A percentile compares a stretch with the other conserved stretches of the same genome.
phyloP scores from a whole-genome alignment of 2,329 filamentous ascomycete genomes.

The Teratosphaeriaceae sp. region DNA sequence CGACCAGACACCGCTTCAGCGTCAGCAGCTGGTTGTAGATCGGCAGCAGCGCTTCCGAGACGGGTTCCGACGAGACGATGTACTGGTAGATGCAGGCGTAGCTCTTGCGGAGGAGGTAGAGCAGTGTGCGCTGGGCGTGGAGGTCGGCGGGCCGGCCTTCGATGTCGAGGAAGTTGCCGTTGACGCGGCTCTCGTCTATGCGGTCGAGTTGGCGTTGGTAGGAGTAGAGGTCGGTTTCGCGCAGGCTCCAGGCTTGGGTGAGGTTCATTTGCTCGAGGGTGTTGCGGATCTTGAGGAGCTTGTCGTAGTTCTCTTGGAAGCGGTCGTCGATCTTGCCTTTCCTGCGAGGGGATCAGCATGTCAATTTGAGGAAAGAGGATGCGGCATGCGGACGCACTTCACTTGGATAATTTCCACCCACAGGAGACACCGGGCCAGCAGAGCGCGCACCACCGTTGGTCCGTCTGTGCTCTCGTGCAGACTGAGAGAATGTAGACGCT shows the following conservation, averaged over 20 bases:
- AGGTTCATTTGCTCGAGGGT: slow-evolving; percentile 87
- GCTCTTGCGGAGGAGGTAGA: slow-evolving; percentile 86
- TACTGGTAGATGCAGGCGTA: slow-evolving; percentile 95
- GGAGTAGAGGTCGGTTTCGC: slow-evolving; percentile 93
- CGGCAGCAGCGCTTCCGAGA: slow-evolving; percentile 88
- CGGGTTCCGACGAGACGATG: slow-evolving; percentile 88
- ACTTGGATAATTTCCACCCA: slow-evolving; percentile 81
- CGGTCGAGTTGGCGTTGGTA: slow-evolving; percentile 87
- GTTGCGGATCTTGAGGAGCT: slow-evolving; percentile 75
- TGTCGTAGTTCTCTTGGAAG: slow-evolving; percentile 73
- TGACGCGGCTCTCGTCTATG: slow-evolving; percentile 76
- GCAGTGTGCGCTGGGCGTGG: slow-evolving; percentile 83
- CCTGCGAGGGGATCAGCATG: slow-evolving; percentile 38
- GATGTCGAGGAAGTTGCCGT: slow-evolving; percentile 83
- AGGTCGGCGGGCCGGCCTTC: slow-evolving; percentile 79
- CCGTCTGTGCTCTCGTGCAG: slow-evolving; percentile 50
- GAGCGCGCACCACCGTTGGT: slow-evolving; percentile 59
- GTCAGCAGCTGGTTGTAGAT: slow-evolving; percentile 97
- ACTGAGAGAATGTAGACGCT: slow-evolving; percentile 23
- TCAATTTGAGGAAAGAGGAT: not conserved
- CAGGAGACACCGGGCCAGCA: slow-evolving; percentile 66
- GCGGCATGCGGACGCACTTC: slow-evolving; percentile 51
- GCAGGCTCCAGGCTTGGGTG: slow-evolving; percentile 93
- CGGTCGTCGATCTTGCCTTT: slow-evolving; percentile 77
- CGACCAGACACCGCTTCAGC: slow-evolving; percentile 77